phyloP scores from a whole-genome alignment of 345 rosid species.

The Syzygium aqueum region DNA sequence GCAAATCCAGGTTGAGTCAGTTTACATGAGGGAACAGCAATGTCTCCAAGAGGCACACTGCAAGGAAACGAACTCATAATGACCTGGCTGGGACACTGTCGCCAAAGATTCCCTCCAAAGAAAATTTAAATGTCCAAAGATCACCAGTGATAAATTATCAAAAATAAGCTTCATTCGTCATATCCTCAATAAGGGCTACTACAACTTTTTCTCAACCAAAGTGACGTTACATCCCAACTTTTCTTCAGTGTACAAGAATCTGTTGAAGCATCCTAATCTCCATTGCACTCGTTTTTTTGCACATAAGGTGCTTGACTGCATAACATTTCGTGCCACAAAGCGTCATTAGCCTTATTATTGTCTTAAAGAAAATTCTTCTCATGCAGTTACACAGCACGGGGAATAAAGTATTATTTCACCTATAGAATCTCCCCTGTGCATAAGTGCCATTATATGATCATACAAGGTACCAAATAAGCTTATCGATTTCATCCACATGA shows the following conservation, averaged over 20 bases:
- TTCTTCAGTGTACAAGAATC: not conserved
- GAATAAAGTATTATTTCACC: not conserved
- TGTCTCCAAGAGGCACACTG: not conserved
- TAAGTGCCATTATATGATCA: not conserved
- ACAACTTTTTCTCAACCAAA: not conserved
- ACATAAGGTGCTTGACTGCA: not conserved
- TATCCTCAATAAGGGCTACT: not conserved
- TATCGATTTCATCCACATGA: not conserved
- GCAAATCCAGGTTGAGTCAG: not conserved
- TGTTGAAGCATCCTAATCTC: not conserved
- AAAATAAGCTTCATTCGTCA: not conserved
- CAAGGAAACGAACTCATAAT: not conserved
- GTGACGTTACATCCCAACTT: not conserved
- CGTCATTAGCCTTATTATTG: not conserved
- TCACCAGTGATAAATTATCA: not conserved
- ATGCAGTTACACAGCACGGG: not conserved
- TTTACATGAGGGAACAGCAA: not conserved
- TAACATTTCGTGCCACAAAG: not conserved
- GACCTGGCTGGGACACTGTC: not conserved
- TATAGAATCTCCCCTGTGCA: not conserved
- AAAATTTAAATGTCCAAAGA: not conserved
- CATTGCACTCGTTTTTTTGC: not conserved
- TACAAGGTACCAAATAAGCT: not conserved
- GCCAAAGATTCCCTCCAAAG: not conserved
- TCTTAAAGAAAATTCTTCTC: not conserved